Conservation (phyloP, 2,329 filamentous ascomycete species). For the Pseudomassariella vexata region DNA sequence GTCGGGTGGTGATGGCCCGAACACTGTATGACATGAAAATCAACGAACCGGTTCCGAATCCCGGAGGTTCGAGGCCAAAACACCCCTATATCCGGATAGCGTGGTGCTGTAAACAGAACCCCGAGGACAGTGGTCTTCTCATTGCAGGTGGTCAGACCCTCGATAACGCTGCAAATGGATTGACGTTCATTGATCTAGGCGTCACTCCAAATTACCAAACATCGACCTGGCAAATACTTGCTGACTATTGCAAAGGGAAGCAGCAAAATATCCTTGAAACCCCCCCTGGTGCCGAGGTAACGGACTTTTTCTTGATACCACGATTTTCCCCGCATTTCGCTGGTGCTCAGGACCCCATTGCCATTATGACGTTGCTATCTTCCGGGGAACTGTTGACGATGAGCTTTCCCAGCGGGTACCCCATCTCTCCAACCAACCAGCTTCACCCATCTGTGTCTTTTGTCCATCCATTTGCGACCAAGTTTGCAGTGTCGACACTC, state of each 20-base stretch:
- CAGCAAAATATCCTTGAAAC: slow-evolving; percentile 65
- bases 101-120: slow-evolving; percentile 93
- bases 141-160: slow-evolving; percentile 74
- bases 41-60: slow-evolving; percentile 54
- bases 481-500: slow-evolving; percentile 65
- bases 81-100: slow-evolving; percentile 73
- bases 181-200: slow-evolving; percentile 88
- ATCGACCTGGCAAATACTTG: slow-evolving; percentile 79
- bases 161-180: slow-evolving; percentile 62
- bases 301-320: slow-evolving; percentile 79
- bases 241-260: slow-evolving; percentile 75
- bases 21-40: slow-evolving; percentile 71
- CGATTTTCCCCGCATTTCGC: slow-evolving; percentile 78
- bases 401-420: slow-evolving; percentile 87
- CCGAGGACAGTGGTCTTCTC: slow-evolving; percentile 85
- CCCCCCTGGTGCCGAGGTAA: slow-evolving; percentile 69
- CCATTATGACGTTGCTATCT: slow-evolving; percentile 69
- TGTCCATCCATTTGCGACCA: slow-evolving; percentile 82
- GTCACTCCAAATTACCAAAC: slow-evolving; percentile 86
- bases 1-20: slow-evolving; percentile 74
- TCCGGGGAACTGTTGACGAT: slow-evolving; percentile 87
- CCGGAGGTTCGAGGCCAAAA: slow-evolving; percentile 52
- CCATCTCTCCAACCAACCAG: slow-evolving; percentile 88
- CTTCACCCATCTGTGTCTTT: slow-evolving; percentile 83
- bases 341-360: slow-evolving; percentile 86